These are phyloP conservation scores for Kwoniella mangroviensis DNA, from an alignment of 768 basidiomycete genomes.

Conservation along the genomic window DNA sequence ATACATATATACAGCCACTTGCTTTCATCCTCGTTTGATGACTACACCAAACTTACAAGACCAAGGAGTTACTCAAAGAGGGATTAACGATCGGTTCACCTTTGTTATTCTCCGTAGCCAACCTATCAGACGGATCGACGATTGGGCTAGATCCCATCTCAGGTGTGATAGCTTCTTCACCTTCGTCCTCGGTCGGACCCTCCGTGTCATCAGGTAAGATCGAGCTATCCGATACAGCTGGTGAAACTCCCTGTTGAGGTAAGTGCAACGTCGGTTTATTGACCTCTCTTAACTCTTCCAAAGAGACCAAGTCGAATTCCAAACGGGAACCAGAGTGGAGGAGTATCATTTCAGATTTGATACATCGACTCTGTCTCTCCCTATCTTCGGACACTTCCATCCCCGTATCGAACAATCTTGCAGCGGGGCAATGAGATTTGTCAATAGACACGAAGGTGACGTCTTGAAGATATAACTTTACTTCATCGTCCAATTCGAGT, in stretches of 20 bases:
- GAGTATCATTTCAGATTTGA: slow-evolving; percentile 40
- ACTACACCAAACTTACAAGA: neutral
- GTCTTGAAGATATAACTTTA: slow-evolving; percentile 36
- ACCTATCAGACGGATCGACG: slow-evolving; percentile 5
- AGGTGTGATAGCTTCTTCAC: slow-evolving; percentile 32
- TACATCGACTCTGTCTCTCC: slow-evolving; percentile 18
- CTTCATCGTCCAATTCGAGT: slow-evolving; percentile 31
- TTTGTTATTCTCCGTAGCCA: slow-evolving; percentile 3
- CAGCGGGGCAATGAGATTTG: slow-evolving; percentile 6
- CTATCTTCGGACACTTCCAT: slow-evolving; percentile 3
- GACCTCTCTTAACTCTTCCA: slow-evolving; percentile 8
- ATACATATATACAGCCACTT: neutral
- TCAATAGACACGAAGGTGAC: slow-evolving; percentile 29
- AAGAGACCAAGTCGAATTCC: slow-evolving; percentile 5
- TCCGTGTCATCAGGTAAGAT: slow-evolving; percentile 25
- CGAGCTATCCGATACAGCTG: slow-evolving; percentile 14
- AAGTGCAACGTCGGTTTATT: slow-evolving; percentile 7
- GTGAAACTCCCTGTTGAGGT: slow-evolving; percentile 9
- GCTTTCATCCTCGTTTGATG: neutral
- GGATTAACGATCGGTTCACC: slow-evolving; percentile 7
- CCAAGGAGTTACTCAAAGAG: slow-evolving; percentile 5
- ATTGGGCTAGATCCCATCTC: slow-evolving; percentile 27
- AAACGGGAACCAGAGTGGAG: slow-evolving; percentile 7
- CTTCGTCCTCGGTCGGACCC: slow-evolving; percentile 29
- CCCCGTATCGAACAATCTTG: slow-evolving; percentile 5